Conservation (phyloP, 768 basidiomycete species). For the Leccinum incarnatum region DNA sequence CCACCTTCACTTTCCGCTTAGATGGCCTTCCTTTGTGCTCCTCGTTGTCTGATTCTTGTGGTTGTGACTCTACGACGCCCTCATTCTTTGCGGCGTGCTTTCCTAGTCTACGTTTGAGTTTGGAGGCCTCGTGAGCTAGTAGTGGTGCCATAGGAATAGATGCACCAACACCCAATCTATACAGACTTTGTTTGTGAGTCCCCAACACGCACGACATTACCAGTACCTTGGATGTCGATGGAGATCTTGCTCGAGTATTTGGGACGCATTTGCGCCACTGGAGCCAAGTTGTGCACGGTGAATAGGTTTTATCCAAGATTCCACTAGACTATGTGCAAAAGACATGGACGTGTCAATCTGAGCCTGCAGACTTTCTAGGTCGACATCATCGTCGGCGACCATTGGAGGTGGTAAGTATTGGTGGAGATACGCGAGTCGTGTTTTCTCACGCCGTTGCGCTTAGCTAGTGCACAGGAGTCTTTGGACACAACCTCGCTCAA, state of each 20-base stretch:
- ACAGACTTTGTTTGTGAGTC: conserved; percentile 7
- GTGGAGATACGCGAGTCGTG: not conserved
- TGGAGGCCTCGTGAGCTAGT: conserved; percentile 53
- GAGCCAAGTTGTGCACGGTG: conserved; percentile 38
- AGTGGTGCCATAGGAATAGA: conserved; percentile 47
- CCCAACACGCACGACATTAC: not conserved
- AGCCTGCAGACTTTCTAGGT: conserved; percentile 71
- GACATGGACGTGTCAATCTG: conserved; percentile 81
- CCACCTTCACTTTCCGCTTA: conserved; percentile 56
- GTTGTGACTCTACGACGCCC: conserved; percentile 36
- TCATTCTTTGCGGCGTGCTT: conserved; percentile 49
- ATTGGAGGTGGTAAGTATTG: conserved; percentile 4
- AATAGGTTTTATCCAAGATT: conserved; percentile 72
- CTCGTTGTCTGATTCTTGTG: conserved; percentile 42
- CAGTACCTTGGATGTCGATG: conserved; percentile 66
- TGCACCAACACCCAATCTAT: conserved; percentile 75
- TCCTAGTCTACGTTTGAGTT: conserved; percentile 58
- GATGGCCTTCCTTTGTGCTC: conserved; percentile 55
- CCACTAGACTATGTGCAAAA: conserved; percentile 66
- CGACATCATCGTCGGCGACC: conserved; percentile 54
- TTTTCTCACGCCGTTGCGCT: conserved; percentile 21
- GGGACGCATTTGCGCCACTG: conserved; percentile 35
- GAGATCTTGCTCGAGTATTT: conserved; percentile 64
- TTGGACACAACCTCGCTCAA: not conserved
- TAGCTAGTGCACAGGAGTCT: not conserved